Evolutionary conservation across 306 rosid genomes (phyloP).

Genomic region (Ceratonia siliqua): DNA sequence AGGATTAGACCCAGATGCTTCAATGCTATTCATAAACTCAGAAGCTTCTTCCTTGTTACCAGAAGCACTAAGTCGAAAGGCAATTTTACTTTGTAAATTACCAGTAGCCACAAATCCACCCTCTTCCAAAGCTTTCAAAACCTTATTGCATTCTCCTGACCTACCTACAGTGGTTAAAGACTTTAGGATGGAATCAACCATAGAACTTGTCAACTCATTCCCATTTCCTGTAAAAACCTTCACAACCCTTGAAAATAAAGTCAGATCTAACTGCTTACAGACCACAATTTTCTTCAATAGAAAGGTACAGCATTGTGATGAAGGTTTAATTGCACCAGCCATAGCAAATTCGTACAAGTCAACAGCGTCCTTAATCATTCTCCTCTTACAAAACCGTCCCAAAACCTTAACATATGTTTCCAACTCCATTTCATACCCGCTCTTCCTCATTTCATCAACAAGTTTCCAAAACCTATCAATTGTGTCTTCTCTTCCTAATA

Average conservation of each 20-base stretch:
- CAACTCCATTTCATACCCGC: slow-evolving; percentile 56
- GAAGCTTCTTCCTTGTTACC: slow-evolving; percentile 58
- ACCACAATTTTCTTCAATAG: slow-evolving; percentile 61
- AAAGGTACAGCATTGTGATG: slow-evolving; percentile 45
- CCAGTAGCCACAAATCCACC: slow-evolving; percentile 54
- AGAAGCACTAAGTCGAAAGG: slow-evolving; percentile 47
- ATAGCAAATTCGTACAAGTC: slow-evolving; percentile 77
- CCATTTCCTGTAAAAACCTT: slow-evolving; percentile 54
- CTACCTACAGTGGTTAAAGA: slow-evolving; percentile 65
- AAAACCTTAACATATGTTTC: slow-evolving; percentile 63
- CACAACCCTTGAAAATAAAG: slow-evolving; percentile 55
- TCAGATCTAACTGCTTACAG: slow-evolving; percentile 55
- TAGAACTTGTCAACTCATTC: slow-evolving; percentile 51
- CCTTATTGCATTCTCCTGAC: slow-evolving; percentile 48
- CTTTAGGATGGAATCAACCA: slow-evolving; percentile 54
- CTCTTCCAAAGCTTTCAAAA: slow-evolving; percentile 70
- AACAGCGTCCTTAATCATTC: slow-evolving; percentile 72
- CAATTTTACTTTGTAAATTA: slow-evolving; percentile 48
- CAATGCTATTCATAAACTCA: slow-evolving; percentile 51
- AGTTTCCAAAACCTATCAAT: slow-evolving; percentile 81
- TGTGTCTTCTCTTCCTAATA: slow-evolving; percentile 71
- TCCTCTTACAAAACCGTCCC: slow-evolving; percentile 64
- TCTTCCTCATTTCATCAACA: slow-evolving; percentile 63
- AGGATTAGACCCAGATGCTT: slow-evolving; percentile 44
- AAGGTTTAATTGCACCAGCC: slow-evolving; percentile 67